These are phyloP conservation scores for Dentipellis sp. DNA, from an alignment of 768 basidiomycete genomes.

Conservation along the genomic window DNA sequence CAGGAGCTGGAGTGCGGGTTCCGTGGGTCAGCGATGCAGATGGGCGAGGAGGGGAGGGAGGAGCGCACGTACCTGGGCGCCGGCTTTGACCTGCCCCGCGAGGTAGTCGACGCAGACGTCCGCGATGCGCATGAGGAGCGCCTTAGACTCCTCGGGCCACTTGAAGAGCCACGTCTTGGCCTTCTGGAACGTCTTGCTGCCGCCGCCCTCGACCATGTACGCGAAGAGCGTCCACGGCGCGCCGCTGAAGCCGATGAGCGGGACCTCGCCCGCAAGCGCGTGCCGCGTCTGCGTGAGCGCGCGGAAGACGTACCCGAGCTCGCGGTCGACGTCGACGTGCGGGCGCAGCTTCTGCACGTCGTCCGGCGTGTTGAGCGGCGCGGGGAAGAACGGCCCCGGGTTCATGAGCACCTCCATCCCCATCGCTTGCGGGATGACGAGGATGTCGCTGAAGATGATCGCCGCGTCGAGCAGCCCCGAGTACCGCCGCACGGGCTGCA, in stretches of 20 bases:
- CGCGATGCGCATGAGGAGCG: slow-evolving; percentile 72
- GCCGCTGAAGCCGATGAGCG: slow-evolving; percentile 94
- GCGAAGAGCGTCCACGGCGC: slow-evolving; percentile 98
- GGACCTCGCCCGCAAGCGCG: slow-evolving; percentile 72
- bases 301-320: slow-evolving; percentile 86
- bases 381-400: slow-evolving; percentile 82
- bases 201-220: slow-evolving; percentile 98
- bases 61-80: slow-evolving; percentile 73
- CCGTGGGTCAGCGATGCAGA: background rate
- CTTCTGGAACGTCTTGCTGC: slow-evolving; percentile 83
- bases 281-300: slow-evolving; percentile 83
- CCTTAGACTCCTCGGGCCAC: slow-evolving; percentile 76
- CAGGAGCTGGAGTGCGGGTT: slow-evolving; percentile 49
- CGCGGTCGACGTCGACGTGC: slow-evolving; percentile 70
- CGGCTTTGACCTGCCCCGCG: slow-evolving; percentile 88
- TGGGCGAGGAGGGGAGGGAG: background rate
- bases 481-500: slow-evolving; percentile 91
- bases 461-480: slow-evolving; percentile 83
- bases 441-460: slow-evolving; percentile 98
- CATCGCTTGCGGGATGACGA: slow-evolving; percentile 96
- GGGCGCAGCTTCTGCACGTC: slow-evolving; percentile 56
- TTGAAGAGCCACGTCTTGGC: slow-evolving; percentile 93
- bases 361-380: slow-evolving; percentile 69
- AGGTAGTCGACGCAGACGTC: slow-evolving; percentile 84
- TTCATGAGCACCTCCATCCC: slow-evolving; percentile 95